A percentile compares a stretch with the other conserved stretches of the same genome.
phyloP scores from a whole-genome alignment of 345 rosid species.

The Rhodamnia rubescens region DNA sequence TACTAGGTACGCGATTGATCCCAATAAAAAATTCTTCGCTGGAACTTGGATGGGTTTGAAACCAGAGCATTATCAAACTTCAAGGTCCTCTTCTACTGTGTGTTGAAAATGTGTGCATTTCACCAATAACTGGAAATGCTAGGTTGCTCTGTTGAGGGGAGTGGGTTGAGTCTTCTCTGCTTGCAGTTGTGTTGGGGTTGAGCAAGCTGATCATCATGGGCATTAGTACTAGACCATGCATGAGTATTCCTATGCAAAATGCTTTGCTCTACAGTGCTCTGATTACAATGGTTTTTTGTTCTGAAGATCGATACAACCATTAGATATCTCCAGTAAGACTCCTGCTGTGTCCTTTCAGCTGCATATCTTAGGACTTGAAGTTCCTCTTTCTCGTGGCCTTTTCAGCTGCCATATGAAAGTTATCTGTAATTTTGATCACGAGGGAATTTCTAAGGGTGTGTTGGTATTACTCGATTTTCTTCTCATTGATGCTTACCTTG shows the following conservation, averaged over 20 bases:
- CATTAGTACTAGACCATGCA: too few relatives aligned
- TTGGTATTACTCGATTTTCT: too few relatives aligned
- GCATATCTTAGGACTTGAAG: neutral
- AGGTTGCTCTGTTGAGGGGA: neutral
- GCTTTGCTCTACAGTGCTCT: neutral
- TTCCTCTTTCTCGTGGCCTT: neutral
- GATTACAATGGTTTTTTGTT: neutral
- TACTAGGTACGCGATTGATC: neutral
- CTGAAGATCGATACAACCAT: neutral
- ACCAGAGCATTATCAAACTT: too few relatives aligned
- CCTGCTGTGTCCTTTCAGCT: neutral
- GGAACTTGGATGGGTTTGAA: neutral
- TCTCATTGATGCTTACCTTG: too few relatives aligned
- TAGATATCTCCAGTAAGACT: neutral
- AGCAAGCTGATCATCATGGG: neutral
- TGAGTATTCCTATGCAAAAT: neutral
- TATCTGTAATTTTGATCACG: neutral
- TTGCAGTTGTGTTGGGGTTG: neutral
- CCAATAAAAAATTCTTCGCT: neutral
- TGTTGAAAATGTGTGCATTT: neutral
- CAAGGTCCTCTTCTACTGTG: neutral
- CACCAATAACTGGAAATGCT: neutral
- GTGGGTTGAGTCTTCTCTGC: neutral
- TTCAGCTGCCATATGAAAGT: neutral
- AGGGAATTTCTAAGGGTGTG: neutral